phyloP scores from a whole-genome alignment of 257 asterid species.

The Knoxia roxburghii region DNA sequence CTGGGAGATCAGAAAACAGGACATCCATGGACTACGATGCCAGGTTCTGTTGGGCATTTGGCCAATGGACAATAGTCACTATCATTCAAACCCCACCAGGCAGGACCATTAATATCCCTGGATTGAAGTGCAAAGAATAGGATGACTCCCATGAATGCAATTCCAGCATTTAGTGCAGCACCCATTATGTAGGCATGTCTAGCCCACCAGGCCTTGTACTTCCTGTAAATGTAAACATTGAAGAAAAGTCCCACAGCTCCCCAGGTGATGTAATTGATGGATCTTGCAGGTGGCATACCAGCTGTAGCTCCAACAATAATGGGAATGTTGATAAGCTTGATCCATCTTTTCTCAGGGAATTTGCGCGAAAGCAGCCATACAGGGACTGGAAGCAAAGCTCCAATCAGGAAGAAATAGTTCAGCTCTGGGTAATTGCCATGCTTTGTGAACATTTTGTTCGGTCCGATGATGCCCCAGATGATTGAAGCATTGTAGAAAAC shows the following conservation, averaged over 20 bases:
- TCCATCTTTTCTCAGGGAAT: slow-evolving; percentile 60
- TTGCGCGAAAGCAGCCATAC: slow-evolving; percentile 46
- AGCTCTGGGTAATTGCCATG: slow-evolving; percentile 53
- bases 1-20: slow-evolving; percentile 32
- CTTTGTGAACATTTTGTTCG: slow-evolving; percentile 62
- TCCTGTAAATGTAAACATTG: slow-evolving; percentile 46
- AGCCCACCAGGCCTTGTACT: slow-evolving; percentile 73
- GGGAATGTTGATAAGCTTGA: slow-evolving; percentile 42
- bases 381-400: slow-evolving; percentile 49
- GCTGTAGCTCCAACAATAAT: slow-evolving; percentile 49
- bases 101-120: slow-evolving; percentile 31
- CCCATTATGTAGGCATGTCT: slow-evolving; percentile 60
- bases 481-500: slow-evolving; percentile 81
- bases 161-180: slow-evolving; percentile 67
- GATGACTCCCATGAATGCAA: slow-evolving; percentile 68
- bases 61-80: slow-evolving; percentile 66
- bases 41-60: slow-evolving; percentile 57
- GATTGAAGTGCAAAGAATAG: slow-evolving; percentile 48
- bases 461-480: slow-evolving; percentile 78
- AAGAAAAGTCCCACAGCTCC: slow-evolving; percentile 49
- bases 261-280: slow-evolving; percentile 53
- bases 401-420: slow-evolving; percentile 69
- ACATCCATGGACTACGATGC: slow-evolving; percentile 40
- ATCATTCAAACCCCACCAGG: slow-evolving; percentile 64
- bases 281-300: slow-evolving; percentile 48